A percentile compares a stretch with the other conserved stretches of the same genome.
Evolutionary conservation across 148 eudicot genomes (phyloP).

Genomic region (Euryodendron excelsum): DNA sequence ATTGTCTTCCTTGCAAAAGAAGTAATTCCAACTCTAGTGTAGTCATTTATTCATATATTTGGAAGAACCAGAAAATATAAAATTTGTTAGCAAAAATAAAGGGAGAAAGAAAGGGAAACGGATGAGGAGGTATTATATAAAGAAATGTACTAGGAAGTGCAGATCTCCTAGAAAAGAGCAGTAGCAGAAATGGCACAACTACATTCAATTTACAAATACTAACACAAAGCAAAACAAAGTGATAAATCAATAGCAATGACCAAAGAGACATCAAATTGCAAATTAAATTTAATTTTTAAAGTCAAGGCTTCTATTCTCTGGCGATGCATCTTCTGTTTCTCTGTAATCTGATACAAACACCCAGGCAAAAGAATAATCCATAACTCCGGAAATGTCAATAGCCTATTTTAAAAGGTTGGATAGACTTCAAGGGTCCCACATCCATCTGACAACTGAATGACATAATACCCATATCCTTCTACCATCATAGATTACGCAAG

Average conservation of each 20-base stretch:
- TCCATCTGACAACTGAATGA: neutral
- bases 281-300: neutral
- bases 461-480: neutral
- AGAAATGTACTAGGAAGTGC: too few relatives aligned
- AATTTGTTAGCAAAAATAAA: neutral
- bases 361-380: neutral
- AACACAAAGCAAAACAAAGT: neutral
- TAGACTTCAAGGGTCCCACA: neutral
- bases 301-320: neutral
- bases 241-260: neutral
- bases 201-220: neutral
- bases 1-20: neutral
- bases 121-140: too few relatives aligned
- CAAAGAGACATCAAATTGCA: neutral
- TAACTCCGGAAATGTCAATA: neutral
- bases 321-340: neutral
- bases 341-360: neutral
- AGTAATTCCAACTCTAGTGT: neutral
- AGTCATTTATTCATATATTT: too few relatives aligned
- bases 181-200: neutral
- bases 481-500: neutral
- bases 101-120: too few relatives aligned
- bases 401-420: too few relatives aligned
- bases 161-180: neutral
- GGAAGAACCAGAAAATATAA: neutral